Conservation (phyloP, 108 stramenopile genomes). For the Fragilaria crotonensis region DNA sequence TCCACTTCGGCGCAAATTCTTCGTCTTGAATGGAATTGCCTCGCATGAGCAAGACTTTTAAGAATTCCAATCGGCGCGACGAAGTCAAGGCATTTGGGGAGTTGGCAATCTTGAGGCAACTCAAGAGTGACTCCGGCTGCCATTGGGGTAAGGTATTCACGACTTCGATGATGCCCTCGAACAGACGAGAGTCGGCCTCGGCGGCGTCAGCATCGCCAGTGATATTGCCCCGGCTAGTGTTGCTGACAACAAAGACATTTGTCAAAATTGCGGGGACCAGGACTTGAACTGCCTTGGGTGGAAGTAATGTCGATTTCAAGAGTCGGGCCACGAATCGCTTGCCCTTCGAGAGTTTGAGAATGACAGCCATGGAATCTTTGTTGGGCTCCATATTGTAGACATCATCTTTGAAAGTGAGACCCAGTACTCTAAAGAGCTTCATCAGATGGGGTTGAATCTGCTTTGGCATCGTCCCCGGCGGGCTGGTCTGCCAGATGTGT, state of each 20-base stretch:
- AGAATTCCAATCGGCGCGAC: background rate
- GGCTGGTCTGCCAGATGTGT: constrained; percentile 46
- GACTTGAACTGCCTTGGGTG: constrained; percentile 57
- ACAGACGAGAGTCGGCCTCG: background rate
- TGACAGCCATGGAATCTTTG: constrained; percentile 23
- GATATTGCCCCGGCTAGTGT: background rate
- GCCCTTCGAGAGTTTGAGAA: constrained; percentile 66
- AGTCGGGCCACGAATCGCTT: constrained; percentile 51
- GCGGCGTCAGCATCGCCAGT: background rate
- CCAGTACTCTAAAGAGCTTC: constrained; percentile 54
- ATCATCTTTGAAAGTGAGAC: background rate
- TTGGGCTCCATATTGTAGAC: constrained; percentile 16
- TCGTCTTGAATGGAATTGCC: background rate
- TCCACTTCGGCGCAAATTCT: no score
- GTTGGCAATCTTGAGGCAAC: background rate
- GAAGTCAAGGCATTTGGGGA: background rate
- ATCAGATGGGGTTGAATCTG: constrained; percentile 62
- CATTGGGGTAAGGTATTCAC: background rate
- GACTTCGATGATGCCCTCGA: background rate
- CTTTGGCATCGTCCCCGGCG: constrained; percentile 33
- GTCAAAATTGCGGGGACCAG: constrained; percentile 45
- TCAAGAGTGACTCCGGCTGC: background rate
- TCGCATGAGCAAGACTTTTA: background rate
- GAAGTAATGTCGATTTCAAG: constrained; percentile 69
- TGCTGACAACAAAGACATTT: constrained; percentile 12